Conservation (phyloP, 768 basidiomycete genomes). For the Pulveroboletus sp. region DNA sequence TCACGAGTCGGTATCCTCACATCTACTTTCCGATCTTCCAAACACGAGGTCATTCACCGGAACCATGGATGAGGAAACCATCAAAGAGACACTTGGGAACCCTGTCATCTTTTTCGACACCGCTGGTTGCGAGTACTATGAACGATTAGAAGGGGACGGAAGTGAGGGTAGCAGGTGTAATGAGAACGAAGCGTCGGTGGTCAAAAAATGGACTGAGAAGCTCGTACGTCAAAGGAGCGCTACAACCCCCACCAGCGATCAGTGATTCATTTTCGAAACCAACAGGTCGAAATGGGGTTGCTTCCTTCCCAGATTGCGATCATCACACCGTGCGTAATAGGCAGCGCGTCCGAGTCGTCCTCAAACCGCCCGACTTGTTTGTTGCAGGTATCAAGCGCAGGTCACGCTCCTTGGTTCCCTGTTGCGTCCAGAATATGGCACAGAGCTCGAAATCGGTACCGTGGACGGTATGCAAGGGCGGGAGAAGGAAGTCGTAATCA, state of each 20-base stretch:
- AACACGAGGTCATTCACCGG: conserved; percentile 37
- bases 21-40: conserved; percentile 69
- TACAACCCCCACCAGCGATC: too few species aligned
- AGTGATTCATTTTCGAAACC: background rate
- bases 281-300: conserved; percentile 58
- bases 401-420: conserved; percentile 79
- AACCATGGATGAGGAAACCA: conserved; percentile 56
- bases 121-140: conserved; percentile 90
- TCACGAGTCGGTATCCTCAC: conserved; percentile 63
- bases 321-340: conserved; percentile 67
- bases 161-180: conserved; percentile 91
- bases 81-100: conserved; percentile 65
- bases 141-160: conserved; percentile 69
- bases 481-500: conserved; percentile 91
- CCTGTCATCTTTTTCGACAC: conserved; percentile 95
- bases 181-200: conserved; percentile 90
- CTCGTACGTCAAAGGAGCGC: conserved; percentile 49
- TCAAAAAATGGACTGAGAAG: conserved; percentile 75
- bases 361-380: too few species aligned
- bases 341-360: too few species aligned
- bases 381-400: conserved; percentile 80
- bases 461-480: conserved; percentile 98
- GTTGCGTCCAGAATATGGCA: conserved; percentile 65
- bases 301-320: conserved; percentile 74
- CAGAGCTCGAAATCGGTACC: conserved; percentile 81